Evolutionary conservation across 306 rosid genomes (phyloP), one percentile per base, ranked within the genome.

Genomic region (Vigna nakashimae): DNA sequence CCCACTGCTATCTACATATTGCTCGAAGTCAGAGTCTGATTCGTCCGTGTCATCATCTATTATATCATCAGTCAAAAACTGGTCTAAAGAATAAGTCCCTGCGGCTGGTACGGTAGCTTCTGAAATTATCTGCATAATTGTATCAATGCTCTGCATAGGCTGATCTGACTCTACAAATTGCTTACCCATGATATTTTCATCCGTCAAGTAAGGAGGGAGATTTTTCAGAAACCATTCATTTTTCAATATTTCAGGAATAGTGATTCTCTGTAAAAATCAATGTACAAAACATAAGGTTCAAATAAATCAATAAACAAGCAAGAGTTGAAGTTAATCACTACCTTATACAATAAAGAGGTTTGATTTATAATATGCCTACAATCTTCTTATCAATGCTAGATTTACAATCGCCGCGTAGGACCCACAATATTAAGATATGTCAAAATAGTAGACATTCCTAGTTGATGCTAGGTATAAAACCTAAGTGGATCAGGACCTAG

Each of bases 61-160:
- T 48, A 85, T 63, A 86, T 46, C 56, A 83, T 89, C 97, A 24
- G 78, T 1, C 88, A 87, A 76, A 40, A 65, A 86, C 16, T 34
- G 81, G 86, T 83, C 74, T 69, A 88, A 82, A 69, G 86, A 77
- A 53, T 78, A 87, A 63, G 84, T 26, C 82, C 97, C 97, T 43
- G 66, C 96, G 3, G 90, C 91, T 20, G 98, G 98, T 74, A 92
- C 26, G 5, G 98, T 92, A 82, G 98, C 98, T 88, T 95, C 98
- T 2, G 93, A 84, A 77, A 95, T 92, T 80, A 95, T 91, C 86
- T 91, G 98, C 98, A 92, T 95, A 84, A 92, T 92, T 55, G 64
- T 73, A 57, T 95, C 97, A 2, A 74, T 67, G 85, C 92, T 91
- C 90, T 92, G 98, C 91, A 87, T 88, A 0, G 98, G 98, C 67